Percentiles rank a stretch among this genome's conserved stretches.
These are phyloP conservation scores for Serendipita indica DNA, from an alignment of 768 basidiomycete species.

Conservation along the genomic window DNA sequence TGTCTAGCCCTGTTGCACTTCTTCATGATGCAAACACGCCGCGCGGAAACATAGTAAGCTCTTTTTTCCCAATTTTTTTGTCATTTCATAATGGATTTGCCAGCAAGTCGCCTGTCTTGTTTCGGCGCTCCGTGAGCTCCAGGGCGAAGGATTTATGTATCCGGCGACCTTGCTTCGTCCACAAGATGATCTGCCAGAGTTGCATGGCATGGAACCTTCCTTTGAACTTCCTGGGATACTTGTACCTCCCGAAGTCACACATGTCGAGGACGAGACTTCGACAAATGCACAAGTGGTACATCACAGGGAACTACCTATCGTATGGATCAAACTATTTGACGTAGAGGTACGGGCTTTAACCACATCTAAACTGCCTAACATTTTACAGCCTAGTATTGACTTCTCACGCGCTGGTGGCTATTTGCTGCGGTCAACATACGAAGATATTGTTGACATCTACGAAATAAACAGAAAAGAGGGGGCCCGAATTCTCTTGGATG, in stretches of 20 bases:
- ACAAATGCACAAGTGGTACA: slow-evolving; percentile 44
- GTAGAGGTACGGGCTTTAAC: slow-evolving; percentile 28
- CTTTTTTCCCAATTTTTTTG: slow-evolving; percentile 11
- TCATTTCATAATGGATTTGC: too few species aligned
- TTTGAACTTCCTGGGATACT: slow-evolving; percentile 66
- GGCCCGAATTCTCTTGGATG: slow-evolving; percentile 71
- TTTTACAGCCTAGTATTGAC: slow-evolving; percentile 39
- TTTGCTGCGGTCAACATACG: slow-evolving; percentile 53
- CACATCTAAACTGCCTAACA: slow-evolving; percentile 11
- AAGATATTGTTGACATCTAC: slow-evolving; percentile 74
- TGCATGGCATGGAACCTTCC: slow-evolving; percentile 28
- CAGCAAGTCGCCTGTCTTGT: slow-evolving; percentile 69
- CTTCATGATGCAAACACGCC: slow-evolving; percentile 32
- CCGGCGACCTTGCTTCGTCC: slow-evolving; percentile 49
- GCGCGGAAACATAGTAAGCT: slow-evolving; percentile 43
- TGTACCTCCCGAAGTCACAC: slow-evolving; percentile 63
- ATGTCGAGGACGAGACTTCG: slow-evolving; percentile 25
- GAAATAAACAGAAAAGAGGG: slow-evolving; percentile 95
- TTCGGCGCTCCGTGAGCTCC: slow-evolving; percentile 43
- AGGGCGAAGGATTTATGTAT: slow-evolving; percentile 42
- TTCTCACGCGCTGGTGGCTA: slow-evolving; percentile 64
- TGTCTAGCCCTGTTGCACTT: slow-evolving; percentile 47
- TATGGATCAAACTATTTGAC: slow-evolving; percentile 52
- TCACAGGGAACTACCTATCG: slow-evolving; percentile 73
- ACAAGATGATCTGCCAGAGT: slow-evolving; percentile 36